Percentiles rank a stretch among this genome's conserved stretches.
phyloP scores from a whole-genome alignment of 345 rosid genomes.

The Corymbia maculata region DNA sequence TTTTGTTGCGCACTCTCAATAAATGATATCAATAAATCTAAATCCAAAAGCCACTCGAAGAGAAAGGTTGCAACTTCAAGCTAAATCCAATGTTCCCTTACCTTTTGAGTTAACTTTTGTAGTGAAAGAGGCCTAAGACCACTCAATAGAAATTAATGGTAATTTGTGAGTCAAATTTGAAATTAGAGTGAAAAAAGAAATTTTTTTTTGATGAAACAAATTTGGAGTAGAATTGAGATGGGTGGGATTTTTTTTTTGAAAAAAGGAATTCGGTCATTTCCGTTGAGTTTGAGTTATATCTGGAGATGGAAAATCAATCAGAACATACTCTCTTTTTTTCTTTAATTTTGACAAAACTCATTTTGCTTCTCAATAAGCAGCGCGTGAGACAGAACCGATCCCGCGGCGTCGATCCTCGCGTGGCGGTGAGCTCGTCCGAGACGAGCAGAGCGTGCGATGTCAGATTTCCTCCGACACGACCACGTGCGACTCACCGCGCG shows the following conservation, averaged over 20 bases:
- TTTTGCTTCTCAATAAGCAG: background rate
- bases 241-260: background rate
- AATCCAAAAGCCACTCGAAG: no score
- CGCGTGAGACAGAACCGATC: background rate
- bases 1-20: no score
- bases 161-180: background rate
- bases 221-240: background rate
- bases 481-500: background rate
- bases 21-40: no score
- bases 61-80: no score
- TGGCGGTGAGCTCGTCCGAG: background rate
- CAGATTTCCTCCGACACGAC: background rate
- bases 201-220: background rate
- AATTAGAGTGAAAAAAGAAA: rapidly evolving
- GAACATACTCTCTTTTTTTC: background rate
- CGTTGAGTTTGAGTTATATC: background rate
- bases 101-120: no score
- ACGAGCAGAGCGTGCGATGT: background rate
- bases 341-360: background rate
- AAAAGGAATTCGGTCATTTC: background rate
- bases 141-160: background rate
- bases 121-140: no score
- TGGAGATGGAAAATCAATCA: background rate
- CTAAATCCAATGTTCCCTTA: no score
- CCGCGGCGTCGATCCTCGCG: background rate